Base-by-base conservation (phyloP, 2,329 filamentous ascomycete genomes). In the Botrytis paeoniae region DNA sequence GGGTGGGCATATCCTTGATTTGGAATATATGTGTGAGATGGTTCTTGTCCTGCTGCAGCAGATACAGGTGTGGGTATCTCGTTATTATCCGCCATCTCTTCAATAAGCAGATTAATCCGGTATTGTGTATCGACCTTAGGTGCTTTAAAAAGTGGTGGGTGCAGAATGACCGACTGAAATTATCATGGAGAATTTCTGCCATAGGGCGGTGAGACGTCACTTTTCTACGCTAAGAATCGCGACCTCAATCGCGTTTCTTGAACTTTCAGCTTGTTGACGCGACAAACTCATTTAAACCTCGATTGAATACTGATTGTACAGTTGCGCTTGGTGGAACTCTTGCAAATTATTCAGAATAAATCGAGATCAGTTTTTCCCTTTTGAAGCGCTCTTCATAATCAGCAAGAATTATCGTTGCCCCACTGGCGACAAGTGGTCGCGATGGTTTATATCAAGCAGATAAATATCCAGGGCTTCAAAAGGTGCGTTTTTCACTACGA, bases 381-480 rank as follows among this genome's bases (percentile, higher is more conserved):
- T 73, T 63, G n/a, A 63, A 32, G 57, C 72, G 29, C 48, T 71
- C 71, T 71, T 60, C 72, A 64, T 45, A 32, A 35, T 16, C 51
- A 57, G 45, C 22, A 48, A 62, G 43, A 62, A 60, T 71, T 20
- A 29, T 18, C 60, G 57, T 73, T 72, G 74, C 76, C 75, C 72
- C 75, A 66, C 73, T 71, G 61, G 73, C 62, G 57, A 75, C 66
- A 65, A 73, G 54, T 59, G 16, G 65, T 74, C 76, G 76, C 78
- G 71, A 87, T 82, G 79, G 97, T 98, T 95, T 96, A 97, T 86
- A 98, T 99, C 88, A 99, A 99, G 84, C 96, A 99, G 86, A 98
- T 98, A 83, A 98, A 98, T 83, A 98, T 99, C 82, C 96, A 99
- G 84, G 96, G 96, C 90, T 99, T 99, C 86, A 99, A 99, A 85